These are phyloP conservation scores for Talaromyces albobiverticillius DNA, from an alignment of 2,329 filamentous ascomycete species.

Conservation along the genomic window DNA sequence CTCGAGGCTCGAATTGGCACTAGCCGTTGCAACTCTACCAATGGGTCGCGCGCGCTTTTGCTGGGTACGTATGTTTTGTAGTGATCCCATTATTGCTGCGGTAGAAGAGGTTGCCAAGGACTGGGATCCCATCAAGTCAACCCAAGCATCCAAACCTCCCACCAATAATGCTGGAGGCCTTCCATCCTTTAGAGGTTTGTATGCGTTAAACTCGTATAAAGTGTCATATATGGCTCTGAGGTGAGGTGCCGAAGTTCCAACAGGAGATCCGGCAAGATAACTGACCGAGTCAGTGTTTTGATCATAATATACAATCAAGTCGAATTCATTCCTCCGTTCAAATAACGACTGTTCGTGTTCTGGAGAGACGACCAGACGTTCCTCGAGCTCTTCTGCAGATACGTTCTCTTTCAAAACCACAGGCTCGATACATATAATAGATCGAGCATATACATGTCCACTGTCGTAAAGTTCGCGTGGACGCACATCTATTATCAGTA, in stretches of 20 bases:
- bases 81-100: constrained; percentile 46
- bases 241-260: constrained; percentile 50
- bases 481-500: constrained; percentile 84
- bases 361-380: constrained; percentile 47
- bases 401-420: constrained; percentile 67
- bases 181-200: constrained; percentile 64
- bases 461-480: constrained; percentile 76
- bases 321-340: constrained; percentile 69
- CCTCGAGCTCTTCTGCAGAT: constrained; percentile 61
- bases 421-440: constrained; percentile 87
- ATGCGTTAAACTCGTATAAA: constrained; percentile 77
- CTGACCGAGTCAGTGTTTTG: constrained; percentile 58
- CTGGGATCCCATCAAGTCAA: constrained; percentile 71
- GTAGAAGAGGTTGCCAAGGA: constrained; percentile 60
- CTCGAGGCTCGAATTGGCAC: constrained; percentile 51
- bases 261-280: constrained; percentile 52
- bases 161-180: constrained; percentile 71
- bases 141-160: constrained; percentile 85
- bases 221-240: constrained; percentile 74
- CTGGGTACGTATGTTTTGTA: constrained; percentile 36
- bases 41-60: constrained; percentile 47
- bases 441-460: constrained; percentile 81
- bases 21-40: constrained; percentile 51
- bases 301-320: constrained; percentile 90
- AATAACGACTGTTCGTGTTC: constrained; percentile 69